Evolutionary conservation across 2,329 filamentous ascomycete genomes (phyloP).

Genomic region (Trichoderma sp.): DNA sequence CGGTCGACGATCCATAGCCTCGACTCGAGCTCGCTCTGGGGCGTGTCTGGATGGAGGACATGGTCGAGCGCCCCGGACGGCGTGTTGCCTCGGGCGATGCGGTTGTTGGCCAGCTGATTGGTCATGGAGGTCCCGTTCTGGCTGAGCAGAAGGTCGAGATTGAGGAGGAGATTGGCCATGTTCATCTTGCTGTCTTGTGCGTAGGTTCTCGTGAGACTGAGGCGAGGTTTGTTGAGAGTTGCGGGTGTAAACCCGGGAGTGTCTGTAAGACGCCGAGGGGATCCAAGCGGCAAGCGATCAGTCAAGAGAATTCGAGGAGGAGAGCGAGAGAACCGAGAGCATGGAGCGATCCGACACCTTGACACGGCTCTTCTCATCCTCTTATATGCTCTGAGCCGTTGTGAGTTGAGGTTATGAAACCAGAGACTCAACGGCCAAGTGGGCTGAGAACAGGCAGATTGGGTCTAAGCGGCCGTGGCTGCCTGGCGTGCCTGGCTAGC

Average conservation of each 20-base stretch:
- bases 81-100: conserved; percentile 26
- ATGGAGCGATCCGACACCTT: neutral
- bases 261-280: neutral
- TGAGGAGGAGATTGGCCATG: conserved; percentile 10
- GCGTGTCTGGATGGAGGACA: neutral
- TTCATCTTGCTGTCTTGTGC: conserved; percentile 9
- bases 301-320: too few species aligned
- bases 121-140: neutral
- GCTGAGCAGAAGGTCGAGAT: conserved; percentile 22
- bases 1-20: conserved; percentile 34
- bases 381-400: too few species aligned
- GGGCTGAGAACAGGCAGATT: too few species aligned
- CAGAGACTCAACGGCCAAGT: neutral
- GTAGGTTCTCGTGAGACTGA: neutral
- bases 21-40: neutral
- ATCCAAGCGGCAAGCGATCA: too few species aligned
- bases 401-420: neutral
- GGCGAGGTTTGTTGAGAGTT: neutral
- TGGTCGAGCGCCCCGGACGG: conserved; percentile 13
- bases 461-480: too few species aligned
- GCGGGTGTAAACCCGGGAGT: neutral
- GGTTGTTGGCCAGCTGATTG: conserved; percentile 10
- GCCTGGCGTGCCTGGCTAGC: too few species aligned
- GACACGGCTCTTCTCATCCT: too few species aligned
- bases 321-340: neutral